Percentiles rank a stretch among this genome's conserved stretches.
These are phyloP conservation scores for Phytophthora ramorum DNA, from an alignment of 352 stramenopile species.

Conservation along the genomic window DNA sequence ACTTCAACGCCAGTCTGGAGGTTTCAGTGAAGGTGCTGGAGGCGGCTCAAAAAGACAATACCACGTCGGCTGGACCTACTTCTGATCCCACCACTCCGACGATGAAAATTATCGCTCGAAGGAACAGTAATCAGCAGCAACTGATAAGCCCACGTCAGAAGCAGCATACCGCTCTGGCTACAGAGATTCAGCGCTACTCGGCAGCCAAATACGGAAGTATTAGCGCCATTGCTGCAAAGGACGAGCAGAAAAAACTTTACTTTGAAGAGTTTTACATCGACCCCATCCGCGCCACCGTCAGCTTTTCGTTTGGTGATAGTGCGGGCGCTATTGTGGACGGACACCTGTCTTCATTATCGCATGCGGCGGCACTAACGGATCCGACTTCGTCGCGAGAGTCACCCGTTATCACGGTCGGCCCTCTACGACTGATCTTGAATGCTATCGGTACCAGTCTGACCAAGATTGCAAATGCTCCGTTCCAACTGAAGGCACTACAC, in stretches of 20 bases:
- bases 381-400: conserved; percentile 40
- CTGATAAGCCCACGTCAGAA: conserved; percentile 22
- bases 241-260: conserved; percentile 87
- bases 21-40: conserved; percentile 78
- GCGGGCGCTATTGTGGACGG: conserved; percentile 71
- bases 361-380: conserved; percentile 33
- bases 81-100: conserved; percentile 42
- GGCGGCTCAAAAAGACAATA: conserved; percentile 67
- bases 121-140: conserved; percentile 30
- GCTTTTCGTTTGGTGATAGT: conserved; percentile 83
- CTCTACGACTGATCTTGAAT: conserved; percentile 85
- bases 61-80: conserved; percentile 45
- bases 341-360: conserved; percentile 46
- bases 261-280: conserved; percentile 92
- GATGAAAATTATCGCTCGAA: conserved; percentile 36
- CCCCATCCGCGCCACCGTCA: conserved; percentile 82
- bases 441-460: conserved; percentile 88
- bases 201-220: conserved; percentile 37
- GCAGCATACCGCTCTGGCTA: conserved; percentile 39
- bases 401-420: conserved; percentile 70
- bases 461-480: conserved; percentile 90
- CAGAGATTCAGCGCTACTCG: conserved; percentile 46
- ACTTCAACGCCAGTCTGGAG: conserved; percentile 79
- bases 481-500: conserved; percentile 76
- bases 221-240: conserved; percentile 46